These are phyloP conservation scores for Closterium sp. DNA, from an alignment of 139 green algal genomes.

Conservation along the genomic window DNA sequence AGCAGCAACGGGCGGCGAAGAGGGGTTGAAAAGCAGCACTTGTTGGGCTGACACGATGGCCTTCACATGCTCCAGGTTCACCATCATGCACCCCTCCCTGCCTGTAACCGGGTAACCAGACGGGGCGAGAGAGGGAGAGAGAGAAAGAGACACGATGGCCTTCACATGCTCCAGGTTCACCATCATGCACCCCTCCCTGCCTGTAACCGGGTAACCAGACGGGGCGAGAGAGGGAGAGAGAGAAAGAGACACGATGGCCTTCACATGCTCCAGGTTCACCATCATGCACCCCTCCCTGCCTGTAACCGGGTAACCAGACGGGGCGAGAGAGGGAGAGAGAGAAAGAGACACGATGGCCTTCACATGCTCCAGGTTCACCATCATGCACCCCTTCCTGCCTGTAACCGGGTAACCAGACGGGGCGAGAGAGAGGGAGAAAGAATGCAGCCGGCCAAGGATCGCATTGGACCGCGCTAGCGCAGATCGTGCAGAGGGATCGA, in stretches of 20 bases:
- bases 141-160: neutral
- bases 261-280: constrained; percentile 43
- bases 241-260: neutral
- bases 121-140: too few relatives aligned
- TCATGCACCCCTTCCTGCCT: constrained; percentile 21
- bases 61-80: constrained; percentile 45
- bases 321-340: neutral
- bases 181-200: constrained; percentile 28
- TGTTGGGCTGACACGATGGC: neutral
- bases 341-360: neutral
- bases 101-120: too few relatives aligned
- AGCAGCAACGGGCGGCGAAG: neutral
- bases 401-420: neutral
- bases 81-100: constrained; percentile 27
- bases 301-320: neutral
- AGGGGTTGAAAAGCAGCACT: neutral
- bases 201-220: neutral
- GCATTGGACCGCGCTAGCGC: too few relatives aligned
- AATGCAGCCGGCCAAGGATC: too few relatives aligned
- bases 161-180: constrained; percentile 45
- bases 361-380: constrained; percentile 48
- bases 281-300: constrained; percentile 29
- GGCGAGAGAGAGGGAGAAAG: neutral
- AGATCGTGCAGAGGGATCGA: too few relatives aligned
- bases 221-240: neutral